These are phyloP conservation scores for Eucalyptus urophylla DNA, from an alignment of 345 rosid species.

Conservation along the genomic window DNA sequence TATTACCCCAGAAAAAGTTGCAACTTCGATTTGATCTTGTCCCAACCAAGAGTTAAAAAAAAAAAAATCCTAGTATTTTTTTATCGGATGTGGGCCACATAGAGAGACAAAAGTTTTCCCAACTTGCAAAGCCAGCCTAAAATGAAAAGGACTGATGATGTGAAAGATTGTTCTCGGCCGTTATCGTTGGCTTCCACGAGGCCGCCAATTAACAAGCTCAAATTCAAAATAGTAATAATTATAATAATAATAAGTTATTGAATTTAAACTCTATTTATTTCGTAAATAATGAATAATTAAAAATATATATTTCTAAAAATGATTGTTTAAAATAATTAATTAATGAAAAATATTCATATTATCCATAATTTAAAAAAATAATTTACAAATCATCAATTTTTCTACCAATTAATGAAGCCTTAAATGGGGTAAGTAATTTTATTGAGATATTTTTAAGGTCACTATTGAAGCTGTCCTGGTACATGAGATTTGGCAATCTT, in stretches of 20 bases:
- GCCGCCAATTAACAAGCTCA: background rate
- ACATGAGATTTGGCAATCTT: background rate
- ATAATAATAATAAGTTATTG: too few species aligned
- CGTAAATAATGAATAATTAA: rapidly evolving
- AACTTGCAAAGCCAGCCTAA: background rate
- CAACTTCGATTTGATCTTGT: background rate
- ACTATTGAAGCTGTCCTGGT: background rate
- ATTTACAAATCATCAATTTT: background rate
- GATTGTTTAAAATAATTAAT: background rate
- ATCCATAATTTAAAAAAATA: rapidly evolving
- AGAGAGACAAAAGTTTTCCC: background rate
- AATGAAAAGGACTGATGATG: background rate
- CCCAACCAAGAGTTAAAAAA: background rate
- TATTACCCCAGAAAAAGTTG: background rate
- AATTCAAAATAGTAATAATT: background rate
- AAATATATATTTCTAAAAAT: background rate
- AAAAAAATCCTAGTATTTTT: background rate
- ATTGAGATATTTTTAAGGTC: background rate
- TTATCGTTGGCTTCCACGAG: background rate
- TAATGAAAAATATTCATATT: background rate
- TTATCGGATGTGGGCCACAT: background rate
- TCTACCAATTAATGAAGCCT: background rate
- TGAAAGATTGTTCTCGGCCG: background rate
- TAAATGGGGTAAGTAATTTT: background rate
- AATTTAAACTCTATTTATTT: background rate